Base-by-base conservation (phyloP, 495 filamentous ascomycete genomes). In the Penicillium angulare region DNA sequence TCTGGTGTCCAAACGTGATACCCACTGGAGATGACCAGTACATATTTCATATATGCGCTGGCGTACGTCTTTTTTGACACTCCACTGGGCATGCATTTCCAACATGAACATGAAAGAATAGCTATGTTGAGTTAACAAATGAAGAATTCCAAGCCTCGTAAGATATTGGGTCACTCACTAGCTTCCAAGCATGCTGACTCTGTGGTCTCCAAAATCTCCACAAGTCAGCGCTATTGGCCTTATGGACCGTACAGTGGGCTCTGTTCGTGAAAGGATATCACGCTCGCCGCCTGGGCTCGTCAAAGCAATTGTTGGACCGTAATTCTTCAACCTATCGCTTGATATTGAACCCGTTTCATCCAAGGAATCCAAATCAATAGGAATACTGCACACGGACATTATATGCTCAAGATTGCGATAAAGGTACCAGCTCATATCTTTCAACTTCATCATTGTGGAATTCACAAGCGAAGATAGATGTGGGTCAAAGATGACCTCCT, bases 81-180 rank as follows among this genome's bases (percentile, higher is more conserved):
- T 24, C 39, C 3, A 21, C 1, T 12, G 10, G 2, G 9, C 39
- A 24, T 42, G 15, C 39, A 42, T 42, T 8, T 42, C 21, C 15
- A 42, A 13, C 39, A 42, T 42, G 39, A 42, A 42, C 39, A 42
- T 42, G 39, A 42, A 42, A 21, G 39, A 6, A 24, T 21, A 42
- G 18, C 39, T 42, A 13, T 42, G 9, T 21, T n/a, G n/a, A n/a
- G n/a, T n/a, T n/a, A n/a, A n/a, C 12, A 20, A 15, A 12, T 12
- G 8, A 7, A 15, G 16, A 38, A 2, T 16, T 15, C 7, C n/a
- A 38, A n/a, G 13, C 34, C 5, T 38, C 34, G 7, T 16, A 7
- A 3, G 3, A 16, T 16, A n/a, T 15, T 15, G 7, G n/a, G n/a
- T 16, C 2, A 38, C 39, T n/a, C 23, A 42, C 39, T 42, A 42